Conservation (phyloP, 352 stramenopile species). For the Phytophthora pseudosyringae region DNA sequence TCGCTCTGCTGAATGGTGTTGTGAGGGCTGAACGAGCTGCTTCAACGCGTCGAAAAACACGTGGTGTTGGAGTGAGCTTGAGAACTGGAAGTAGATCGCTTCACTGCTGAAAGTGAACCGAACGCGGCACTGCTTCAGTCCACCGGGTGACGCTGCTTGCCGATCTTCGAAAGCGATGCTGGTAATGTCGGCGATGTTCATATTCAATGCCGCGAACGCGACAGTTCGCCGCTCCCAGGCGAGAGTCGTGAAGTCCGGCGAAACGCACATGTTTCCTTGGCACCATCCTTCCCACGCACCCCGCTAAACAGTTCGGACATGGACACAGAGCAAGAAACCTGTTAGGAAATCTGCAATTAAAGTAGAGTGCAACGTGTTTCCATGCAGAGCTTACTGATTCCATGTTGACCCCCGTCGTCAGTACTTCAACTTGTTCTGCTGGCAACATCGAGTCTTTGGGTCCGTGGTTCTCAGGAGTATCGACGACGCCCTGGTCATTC, state of each 20-base stretch:
- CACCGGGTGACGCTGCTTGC: neutral
- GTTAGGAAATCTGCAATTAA: neutral
- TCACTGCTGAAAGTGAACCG: constrained; percentile 25
- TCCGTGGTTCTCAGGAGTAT: neutral
- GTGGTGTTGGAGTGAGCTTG: constrained; percentile 14
- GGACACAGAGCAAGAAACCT: neutral
- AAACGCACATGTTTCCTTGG: constrained; percentile 33
- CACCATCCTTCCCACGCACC: constrained; percentile 34
- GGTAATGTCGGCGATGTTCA: constrained; percentile 29
- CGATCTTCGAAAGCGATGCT: constrained; percentile 17
- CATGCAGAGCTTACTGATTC: constrained; percentile 24
- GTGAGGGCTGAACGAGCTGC: constrained; percentile 12
- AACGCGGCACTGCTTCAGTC: constrained; percentile 11
- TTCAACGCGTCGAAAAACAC: constrained; percentile 27
- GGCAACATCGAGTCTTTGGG: neutral
- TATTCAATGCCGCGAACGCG: constrained; percentile 29
- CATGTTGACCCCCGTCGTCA: constrained; percentile 21
- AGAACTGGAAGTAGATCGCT: constrained; percentile 23
- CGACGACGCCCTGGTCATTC: constrained; percentile 1
- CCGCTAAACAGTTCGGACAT: constrained; percentile 13
- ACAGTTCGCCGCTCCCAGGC: constrained; percentile 29
- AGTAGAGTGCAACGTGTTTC: neutral
- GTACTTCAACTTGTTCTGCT: constrained; percentile 9
- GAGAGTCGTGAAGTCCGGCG: constrained; percentile 15
- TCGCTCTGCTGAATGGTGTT: neutral